Evolutionary conservation across 208 protist species (phyloP), one percentile per base, ranked within the genome.

Genomic region (Jaenimonas drosophilae): DNA sequence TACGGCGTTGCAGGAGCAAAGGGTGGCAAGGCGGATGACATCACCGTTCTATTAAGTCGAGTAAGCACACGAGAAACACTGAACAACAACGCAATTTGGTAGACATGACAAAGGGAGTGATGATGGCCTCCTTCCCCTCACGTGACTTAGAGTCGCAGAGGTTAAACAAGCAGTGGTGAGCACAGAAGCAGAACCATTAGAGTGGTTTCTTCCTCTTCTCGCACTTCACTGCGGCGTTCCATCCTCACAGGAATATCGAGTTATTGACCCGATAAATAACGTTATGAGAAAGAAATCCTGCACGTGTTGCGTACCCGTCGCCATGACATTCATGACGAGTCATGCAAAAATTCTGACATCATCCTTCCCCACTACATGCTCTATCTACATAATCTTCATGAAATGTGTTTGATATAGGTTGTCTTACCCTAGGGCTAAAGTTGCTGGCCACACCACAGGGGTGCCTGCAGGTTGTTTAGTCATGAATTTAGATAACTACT

Each of bases 11-110:
- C 40, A 2, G 63, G 87, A 26, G 79, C 77, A 28, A 76, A 71
- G 54, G 89, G 89, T 28, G 89, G 89, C 16, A 96, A 96, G 72
- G 37, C 66, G 38, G 89, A 96, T 36, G 89, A 96, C 45, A 89
- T 96, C 37, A 96, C 89, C 9, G 58, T 94, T 12, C 54, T 96
- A 12, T 61, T 96, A 16, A 79, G 76, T 48, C 81, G 84, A 27
- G 85, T 96, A 23, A 78, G 65, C 51, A 82, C 74, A 2, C 79
- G 88, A 31, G 78, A 88, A 61, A 66, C 77, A 51, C 54, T 91
- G 47, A 80, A 66, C 49, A 58, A 76, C 28, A 74, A 59, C 46
- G 63, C 50, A 20, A 42, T 59, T 6, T 88, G 78, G 77, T 91
- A 64, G 20, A n/a, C 5, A 32, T 7, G 14, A 38, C 17, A 1